Conservation (phyloP, 2,329 filamentous ascomycete genomes). For the Fusarium irregulare region DNA sequence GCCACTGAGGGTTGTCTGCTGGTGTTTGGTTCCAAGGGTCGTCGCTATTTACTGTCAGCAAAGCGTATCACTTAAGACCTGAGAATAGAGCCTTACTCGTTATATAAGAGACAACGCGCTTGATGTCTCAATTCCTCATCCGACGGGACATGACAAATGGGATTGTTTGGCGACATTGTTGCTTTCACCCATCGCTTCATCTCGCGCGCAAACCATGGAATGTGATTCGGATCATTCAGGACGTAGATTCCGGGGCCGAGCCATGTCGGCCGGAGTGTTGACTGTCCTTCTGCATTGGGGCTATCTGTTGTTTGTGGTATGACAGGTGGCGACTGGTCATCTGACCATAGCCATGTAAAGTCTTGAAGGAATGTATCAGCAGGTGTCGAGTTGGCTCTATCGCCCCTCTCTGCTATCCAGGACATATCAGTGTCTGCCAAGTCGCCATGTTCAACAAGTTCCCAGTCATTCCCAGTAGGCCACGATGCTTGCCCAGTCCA, state of each 20-base stretch:
- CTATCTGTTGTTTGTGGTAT: neutral
- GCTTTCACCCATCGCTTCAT: slow-evolving; percentile 45
- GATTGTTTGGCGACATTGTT: slow-evolving; percentile 50
- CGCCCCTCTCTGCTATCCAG: neutral
- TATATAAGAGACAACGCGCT: slow-evolving; percentile 50
- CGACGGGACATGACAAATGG: slow-evolving; percentile 48
- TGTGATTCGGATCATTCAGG: slow-evolving; percentile 45
- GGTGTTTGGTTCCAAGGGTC: slow-evolving; percentile 69
- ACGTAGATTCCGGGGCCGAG: slow-evolving; percentile 31
- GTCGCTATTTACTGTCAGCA: slow-evolving; percentile 53
- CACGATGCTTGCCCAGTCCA: neutral
- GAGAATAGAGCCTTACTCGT: slow-evolving; percentile 40
- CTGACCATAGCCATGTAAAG: slow-evolving; percentile 6
- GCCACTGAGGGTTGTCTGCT: slow-evolving; percentile 68
- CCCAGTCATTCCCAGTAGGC: neutral
- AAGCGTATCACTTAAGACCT: accelerated
- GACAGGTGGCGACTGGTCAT: neutral
- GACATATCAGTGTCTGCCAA: neutral
- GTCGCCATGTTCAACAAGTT: neutral
- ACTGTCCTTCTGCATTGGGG: neutral
- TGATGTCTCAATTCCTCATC: slow-evolving; percentile 53
- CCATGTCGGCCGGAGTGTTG: slow-evolving; percentile 27
- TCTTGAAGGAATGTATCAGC: neutral
- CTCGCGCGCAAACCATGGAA: slow-evolving; percentile 42
- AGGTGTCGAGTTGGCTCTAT: neutral